Percentiles rank a stretch among this genome's conserved stretches.
phyloP scores from a whole-genome alignment of 805 yeast species.

The Yueomyces sp. region DNA sequence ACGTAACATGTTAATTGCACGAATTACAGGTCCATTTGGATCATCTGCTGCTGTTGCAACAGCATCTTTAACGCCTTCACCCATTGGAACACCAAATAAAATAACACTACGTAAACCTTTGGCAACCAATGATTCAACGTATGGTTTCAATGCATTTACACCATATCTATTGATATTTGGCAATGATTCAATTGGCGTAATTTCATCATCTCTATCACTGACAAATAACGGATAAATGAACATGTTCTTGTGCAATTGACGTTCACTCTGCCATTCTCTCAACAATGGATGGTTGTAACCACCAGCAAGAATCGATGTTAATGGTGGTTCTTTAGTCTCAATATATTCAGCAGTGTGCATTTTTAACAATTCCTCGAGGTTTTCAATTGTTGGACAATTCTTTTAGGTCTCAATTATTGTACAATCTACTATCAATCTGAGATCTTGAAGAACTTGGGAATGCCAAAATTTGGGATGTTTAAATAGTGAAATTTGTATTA shows the following conservation, averaged over 20 bases:
- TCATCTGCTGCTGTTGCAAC: slow-evolving; percentile 88
- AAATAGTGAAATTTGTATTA: too few relatives aligned
- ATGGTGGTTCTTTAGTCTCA: slow-evolving; percentile 33
- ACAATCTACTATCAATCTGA: too few relatives aligned
- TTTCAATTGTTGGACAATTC: background rate
- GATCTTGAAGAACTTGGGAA: too few relatives aligned
- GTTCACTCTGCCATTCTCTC: slow-evolving; percentile 83
- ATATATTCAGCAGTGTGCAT: slow-evolving; percentile 68
- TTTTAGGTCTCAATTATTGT: too few relatives aligned
- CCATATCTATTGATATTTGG: slow-evolving; percentile 89
- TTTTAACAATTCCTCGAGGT: background rate
- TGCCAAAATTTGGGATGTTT: too few relatives aligned
- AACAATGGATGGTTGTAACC: slow-evolving; percentile 87
- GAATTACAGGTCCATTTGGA: slow-evolving; percentile 90
- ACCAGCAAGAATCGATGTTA: slow-evolving; percentile 76
- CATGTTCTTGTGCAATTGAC: slow-evolving; percentile 75
- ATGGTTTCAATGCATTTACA: slow-evolving; percentile 60
- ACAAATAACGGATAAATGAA: slow-evolving; percentile 87
- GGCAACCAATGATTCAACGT: slow-evolving; percentile 50
- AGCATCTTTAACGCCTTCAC: slow-evolving; percentile 63
- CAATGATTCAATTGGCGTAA: slow-evolving; percentile 54
- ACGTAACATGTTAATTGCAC: slow-evolving; percentile 53
- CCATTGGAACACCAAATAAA: slow-evolving; percentile 81
- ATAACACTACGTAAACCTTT: slow-evolving; percentile 83
- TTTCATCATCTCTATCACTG: slow-evolving; percentile 72